Conservation (phyloP, 1,139 yeast species). For the Chernovozyma sophiae-reginae region DNA sequence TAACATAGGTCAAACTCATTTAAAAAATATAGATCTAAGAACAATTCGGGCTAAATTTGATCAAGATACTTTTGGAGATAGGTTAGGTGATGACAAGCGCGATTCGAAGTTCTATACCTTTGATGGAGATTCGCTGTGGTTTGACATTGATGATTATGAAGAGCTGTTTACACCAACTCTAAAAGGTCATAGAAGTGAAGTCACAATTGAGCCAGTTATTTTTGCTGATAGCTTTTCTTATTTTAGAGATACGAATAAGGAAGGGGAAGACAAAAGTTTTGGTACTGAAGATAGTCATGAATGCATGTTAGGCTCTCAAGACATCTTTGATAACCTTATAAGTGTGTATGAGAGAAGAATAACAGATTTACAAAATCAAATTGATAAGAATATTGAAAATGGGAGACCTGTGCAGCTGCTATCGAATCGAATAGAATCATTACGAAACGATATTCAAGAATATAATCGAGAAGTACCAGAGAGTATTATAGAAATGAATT, state of each 20-base stretch:
- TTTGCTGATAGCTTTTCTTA: conserved; percentile 37
- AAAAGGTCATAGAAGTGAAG: conserved; percentile 16
- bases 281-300: conserved; percentile 30
- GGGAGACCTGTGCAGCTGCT: conserved; percentile 12
- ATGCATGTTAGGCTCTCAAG: conserved; percentile 24
- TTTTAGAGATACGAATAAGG: conserved; percentile 29
- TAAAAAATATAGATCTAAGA: conserved; percentile 39
- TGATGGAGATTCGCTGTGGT: conserved; percentile 38
- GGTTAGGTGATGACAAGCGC: conserved; percentile 9
- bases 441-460: conserved; percentile 20
- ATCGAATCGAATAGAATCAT: conserved; percentile 18
- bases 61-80: conserved; percentile 22
- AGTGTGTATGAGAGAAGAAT: conserved; percentile 25
- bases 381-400: conserved; percentile 13
- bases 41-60: conserved; percentile 29
- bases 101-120: conserved; percentile 22
- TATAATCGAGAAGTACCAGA: conserved; percentile 8
- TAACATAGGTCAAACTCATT: conserved; percentile 40
- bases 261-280: conserved; percentile 13
- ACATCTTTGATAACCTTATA: conserved; percentile 27
- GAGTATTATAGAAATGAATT: conserved; percentile 3
- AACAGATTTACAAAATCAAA: conserved; percentile 21
- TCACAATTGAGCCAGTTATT: conserved; percentile 31
- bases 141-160: conserved; percentile 39
- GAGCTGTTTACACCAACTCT: conserved; percentile 34